These are phyloP conservation scores for Naumovozyma baii DNA, from an alignment of 805 yeast species.

Conservation along the genomic window DNA sequence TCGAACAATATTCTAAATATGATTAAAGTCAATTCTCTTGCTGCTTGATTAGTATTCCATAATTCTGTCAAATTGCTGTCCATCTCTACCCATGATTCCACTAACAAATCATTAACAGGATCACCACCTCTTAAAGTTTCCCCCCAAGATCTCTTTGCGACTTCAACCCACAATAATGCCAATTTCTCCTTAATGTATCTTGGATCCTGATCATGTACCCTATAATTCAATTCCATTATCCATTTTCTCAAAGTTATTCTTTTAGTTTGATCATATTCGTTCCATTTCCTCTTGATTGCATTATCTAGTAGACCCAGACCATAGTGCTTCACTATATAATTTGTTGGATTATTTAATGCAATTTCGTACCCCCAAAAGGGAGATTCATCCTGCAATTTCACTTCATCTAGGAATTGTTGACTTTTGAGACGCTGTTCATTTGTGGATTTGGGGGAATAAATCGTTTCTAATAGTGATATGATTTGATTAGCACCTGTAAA, in stretches of 20 bases:
- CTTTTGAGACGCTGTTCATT: constrained; percentile 51
- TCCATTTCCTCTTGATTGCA: constrained; percentile 50
- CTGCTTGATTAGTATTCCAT: constrained; percentile 56
- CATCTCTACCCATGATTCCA: constrained; percentile 79
- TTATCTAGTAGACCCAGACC: constrained; percentile 74
- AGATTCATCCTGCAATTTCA: constrained; percentile 70
- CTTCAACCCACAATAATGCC: constrained; percentile 82
- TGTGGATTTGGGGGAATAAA: constrained; percentile 55
- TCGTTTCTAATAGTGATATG: constrained; percentile 62
- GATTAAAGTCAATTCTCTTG: constrained; percentile 68
- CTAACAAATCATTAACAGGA: constrained; percentile 34
- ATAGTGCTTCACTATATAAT: constrained; percentile 75
- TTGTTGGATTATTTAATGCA: constrained; percentile 50
- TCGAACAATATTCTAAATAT: constrained; percentile 83
- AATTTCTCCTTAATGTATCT: constrained; percentile 83
- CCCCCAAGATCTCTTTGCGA: constrained; percentile 92
- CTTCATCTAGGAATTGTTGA: constrained; percentile 59
- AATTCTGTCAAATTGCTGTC: constrained; percentile 63
- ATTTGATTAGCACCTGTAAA: constrained; percentile 63
- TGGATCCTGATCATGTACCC: constrained; percentile 59
- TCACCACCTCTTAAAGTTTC: constrained; percentile 38
- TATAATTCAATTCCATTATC: constrained; percentile 68
- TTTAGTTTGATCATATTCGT: constrained; percentile 48
- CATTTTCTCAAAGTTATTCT: constrained; percentile 66
- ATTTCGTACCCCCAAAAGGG: constrained; percentile 90